Percentiles rank a stretch among this genome's conserved stretches.
Evolutionary conservation across 176 grass and related monocot species (phyloP).

Genomic region (Chrysopogon serrulatus): DNA sequence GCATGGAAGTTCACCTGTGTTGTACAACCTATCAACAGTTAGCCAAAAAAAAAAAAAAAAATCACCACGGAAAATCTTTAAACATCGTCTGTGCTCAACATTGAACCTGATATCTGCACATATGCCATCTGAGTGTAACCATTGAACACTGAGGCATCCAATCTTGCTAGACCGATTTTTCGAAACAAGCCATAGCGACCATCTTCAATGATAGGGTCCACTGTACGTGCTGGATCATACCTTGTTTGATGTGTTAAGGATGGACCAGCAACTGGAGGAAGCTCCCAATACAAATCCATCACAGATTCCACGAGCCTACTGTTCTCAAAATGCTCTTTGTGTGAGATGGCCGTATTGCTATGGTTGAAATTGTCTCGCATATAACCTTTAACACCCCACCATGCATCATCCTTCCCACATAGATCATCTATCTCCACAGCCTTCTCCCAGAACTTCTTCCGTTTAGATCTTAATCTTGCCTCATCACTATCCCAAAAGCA

Average conservation of each 20-base stretch:
- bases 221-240: slow-evolving; percentile 70
- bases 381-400: slow-evolving; percentile 90
- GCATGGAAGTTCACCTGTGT: neutral
- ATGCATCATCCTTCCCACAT: slow-evolving; percentile 67
- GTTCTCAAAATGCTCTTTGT: slow-evolving; percentile 85
- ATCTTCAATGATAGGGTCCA: slow-evolving; percentile 81
- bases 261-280: slow-evolving; percentile 83
- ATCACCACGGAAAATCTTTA: slow-evolving; percentile 4
- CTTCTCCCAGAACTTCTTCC: slow-evolving; percentile 72
- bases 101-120: slow-evolving; percentile 53
- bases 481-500: slow-evolving; percentile 89
- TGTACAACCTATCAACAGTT: slow-evolving; percentile 5
- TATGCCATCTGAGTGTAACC: slow-evolving; percentile 90
- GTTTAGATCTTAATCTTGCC: slow-evolving; percentile 68
- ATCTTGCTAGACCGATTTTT: slow-evolving; percentile 40
- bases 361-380: slow-evolving; percentile 86
- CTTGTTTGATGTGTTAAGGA: slow-evolving; percentile 90
- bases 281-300: slow-evolving; percentile 85
- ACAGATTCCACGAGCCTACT: slow-evolving; percentile 71
- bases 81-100: neutral
- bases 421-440: slow-evolving; percentile 69
- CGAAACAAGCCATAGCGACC: slow-evolving; percentile 67
- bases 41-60: slow-evolving; percentile 14
- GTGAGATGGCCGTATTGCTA: slow-evolving; percentile 56
- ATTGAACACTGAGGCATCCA: slow-evolving; percentile 75